Percentiles rank a stretch among this genome's conserved stretches.
Evolutionary conservation across 1,284 basidiomycete species (phyloP).

Genomic region (Puccinia polysora): DNA sequence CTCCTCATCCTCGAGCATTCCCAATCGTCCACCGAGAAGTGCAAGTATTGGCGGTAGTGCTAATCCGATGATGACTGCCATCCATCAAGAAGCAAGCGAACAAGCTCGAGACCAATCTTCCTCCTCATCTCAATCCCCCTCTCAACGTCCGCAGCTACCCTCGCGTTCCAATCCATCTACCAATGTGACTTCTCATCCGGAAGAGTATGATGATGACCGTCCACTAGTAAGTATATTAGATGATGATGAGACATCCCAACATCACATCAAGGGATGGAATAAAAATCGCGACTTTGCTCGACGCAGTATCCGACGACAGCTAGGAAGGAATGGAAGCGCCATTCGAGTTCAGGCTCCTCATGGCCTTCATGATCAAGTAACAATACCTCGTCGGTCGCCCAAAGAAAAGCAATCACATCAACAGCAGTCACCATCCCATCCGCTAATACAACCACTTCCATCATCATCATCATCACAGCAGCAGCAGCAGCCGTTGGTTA

Average conservation of each 20-base stretch:
- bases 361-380: no score
- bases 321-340: conserved; percentile 5
- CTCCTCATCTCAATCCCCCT: conserved; percentile 9
- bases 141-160: neutral
- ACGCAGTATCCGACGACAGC: conserved; percentile 26
- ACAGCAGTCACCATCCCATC: no score
- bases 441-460: no score
- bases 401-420: no score
- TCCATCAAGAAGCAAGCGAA: neutral
- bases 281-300: conserved; percentile 39
- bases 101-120: conserved; percentile 16
- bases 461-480: no score
- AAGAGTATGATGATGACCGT: conserved; percentile 36
- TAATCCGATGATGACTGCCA: neutral
- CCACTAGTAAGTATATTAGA: neutral
- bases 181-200: conserved; percentile 6
- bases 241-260: neutral
- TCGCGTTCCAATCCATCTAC: neutral
- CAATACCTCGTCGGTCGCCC: no score
- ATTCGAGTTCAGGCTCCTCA: no score
- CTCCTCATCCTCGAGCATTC: no score
- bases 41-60: neutral
- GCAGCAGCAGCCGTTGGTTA: no score
- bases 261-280: conserved; percentile 36
- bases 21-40: neutral